phyloP scores from a whole-genome alignment of 2,329 filamentous ascomycete species.

The Boeremia exigua region DNA sequence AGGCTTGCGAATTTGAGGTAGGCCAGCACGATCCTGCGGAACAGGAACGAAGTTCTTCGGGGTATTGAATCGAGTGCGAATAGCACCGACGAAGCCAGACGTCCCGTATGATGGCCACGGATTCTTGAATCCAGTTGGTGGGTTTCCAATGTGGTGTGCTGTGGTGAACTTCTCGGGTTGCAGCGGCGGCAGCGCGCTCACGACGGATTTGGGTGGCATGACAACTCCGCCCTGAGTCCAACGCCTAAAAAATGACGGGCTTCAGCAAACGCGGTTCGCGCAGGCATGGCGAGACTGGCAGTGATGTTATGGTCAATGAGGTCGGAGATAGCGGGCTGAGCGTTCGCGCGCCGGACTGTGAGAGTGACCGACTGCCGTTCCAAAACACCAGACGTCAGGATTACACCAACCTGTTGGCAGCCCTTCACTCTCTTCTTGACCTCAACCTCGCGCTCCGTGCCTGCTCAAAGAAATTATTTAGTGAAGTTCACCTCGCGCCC shows the following conservation, averaged over 20 bases:
- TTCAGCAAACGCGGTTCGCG: constrained; percentile 12
- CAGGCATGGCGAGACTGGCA: constrained; percentile 9
- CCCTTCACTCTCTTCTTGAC: background rate
- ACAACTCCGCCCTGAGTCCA: constrained; percentile 3
- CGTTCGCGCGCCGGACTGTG: constrained; percentile 5
- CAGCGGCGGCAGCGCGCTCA: constrained; percentile 24
- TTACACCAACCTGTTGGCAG: background rate
- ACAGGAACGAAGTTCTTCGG: constrained; percentile 56
- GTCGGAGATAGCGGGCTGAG: constrained; percentile 22
- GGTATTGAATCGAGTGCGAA: constrained; percentile 48
- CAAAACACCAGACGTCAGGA: background rate
- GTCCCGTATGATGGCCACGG: constrained; percentile 56
- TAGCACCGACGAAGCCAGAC: constrained; percentile 28
- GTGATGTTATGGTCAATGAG: constrained; percentile 19
- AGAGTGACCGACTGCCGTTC: constrained; percentile 12
- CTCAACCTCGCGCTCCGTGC: background rate
- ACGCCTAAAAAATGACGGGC: constrained; percentile 25
- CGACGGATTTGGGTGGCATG: constrained; percentile 27
- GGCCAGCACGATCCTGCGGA: constrained; percentile 48
- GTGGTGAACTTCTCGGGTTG: constrained; percentile 32
- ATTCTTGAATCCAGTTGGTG: constrained; percentile 56
- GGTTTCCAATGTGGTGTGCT: constrained; percentile 52
- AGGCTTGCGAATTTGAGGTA: constrained; percentile 52
- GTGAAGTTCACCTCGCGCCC: background rate
- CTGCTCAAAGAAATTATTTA: background rate